These are phyloP conservation scores for Trichosporon asahii DNA, from an alignment of 1,284 basidiomycete genomes.

Conservation along the genomic window DNA sequence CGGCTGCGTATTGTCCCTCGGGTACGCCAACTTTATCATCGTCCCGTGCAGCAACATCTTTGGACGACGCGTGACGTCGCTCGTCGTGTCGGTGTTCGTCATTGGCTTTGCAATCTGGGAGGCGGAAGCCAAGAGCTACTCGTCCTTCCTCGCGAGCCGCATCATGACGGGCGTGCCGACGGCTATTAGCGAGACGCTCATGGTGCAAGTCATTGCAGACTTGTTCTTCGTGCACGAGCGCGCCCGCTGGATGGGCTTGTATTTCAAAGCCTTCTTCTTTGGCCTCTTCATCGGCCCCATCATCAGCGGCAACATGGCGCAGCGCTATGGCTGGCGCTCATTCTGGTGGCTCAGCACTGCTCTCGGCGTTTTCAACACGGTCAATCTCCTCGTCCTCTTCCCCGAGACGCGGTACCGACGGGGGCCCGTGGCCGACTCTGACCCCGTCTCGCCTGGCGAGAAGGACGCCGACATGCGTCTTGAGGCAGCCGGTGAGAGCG, in stretches of 20 bases:
- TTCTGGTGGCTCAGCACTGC: slow-evolving; percentile 19
- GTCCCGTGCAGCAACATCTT: slow-evolving; percentile 25
- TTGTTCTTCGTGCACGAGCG: slow-evolving; percentile 26
- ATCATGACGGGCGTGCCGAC: slow-evolving; percentile 21
- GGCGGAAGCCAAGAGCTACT: slow-evolving; percentile 14
- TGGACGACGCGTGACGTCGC: slow-evolving; percentile 16
- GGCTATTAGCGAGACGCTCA: slow-evolving; percentile 16
- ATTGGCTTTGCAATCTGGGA: slow-evolving; percentile 21
- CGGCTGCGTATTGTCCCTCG: slow-evolving; percentile 17
- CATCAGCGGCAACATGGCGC: slow-evolving; percentile 18
- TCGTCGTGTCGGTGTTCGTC: slow-evolving; percentile 9
- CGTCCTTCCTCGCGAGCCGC: slow-evolving; percentile 9
- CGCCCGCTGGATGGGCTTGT: slow-evolving; percentile 19
- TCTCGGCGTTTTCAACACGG: slow-evolving; percentile 7
- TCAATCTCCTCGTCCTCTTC: slow-evolving; percentile 14
- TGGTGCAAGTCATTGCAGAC: slow-evolving; percentile 23
- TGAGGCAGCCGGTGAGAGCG: not conserved
- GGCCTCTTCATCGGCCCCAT: slow-evolving; percentile 23
- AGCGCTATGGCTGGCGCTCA: slow-evolving; percentile 16
- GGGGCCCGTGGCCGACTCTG: not conserved
- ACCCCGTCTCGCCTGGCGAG: not conserved
- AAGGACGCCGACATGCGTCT: not conserved
- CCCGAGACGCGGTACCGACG: slow-evolving; percentile 20
- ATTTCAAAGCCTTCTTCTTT: slow-evolving; percentile 21
- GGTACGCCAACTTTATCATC: slow-evolving; percentile 24